Conservation (phyloP, 768 basidiomycete genomes). For the Tephrocybe rancida region DNA sequence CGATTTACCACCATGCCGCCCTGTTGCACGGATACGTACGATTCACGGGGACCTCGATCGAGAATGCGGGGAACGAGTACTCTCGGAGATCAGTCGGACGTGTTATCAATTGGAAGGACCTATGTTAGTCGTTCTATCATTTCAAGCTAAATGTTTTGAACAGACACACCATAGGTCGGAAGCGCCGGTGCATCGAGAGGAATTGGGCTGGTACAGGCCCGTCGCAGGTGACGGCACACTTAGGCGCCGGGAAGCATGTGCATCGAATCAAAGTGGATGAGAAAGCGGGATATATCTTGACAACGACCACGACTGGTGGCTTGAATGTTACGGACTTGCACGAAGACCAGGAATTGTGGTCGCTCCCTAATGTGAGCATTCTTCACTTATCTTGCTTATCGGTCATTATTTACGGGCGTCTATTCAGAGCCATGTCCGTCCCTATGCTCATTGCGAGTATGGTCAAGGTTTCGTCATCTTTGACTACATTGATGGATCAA, state of each 20-base stretch:
- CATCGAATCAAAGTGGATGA: conserved; percentile 83
- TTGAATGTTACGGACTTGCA: conserved; percentile 59
- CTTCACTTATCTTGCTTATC: not conserved
- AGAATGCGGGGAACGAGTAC: conserved; percentile 31
- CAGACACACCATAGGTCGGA: conserved; percentile 37
- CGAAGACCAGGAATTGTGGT: conserved; percentile 57
- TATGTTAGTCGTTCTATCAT: conserved; percentile 47
- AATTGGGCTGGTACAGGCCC: conserved; percentile 60
- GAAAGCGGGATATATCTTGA: conserved; percentile 56
- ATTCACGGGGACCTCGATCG: conserved; percentile 25
- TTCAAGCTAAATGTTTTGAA: not conserved
- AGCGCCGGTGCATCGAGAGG: conserved; percentile 43
- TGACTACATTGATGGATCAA: conserved; percentile 54
- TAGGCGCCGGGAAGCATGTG: conserved; percentile 38
- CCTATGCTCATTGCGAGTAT: conserved; percentile 74
- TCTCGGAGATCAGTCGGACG: conserved; percentile 37
- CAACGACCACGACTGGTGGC: conserved; percentile 57
- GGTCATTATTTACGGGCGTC: conserved; percentile 2
- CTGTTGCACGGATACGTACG: conserved; percentile 48
- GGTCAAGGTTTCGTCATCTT: conserved; percentile 71
- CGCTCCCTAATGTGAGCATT: conserved; percentile 50
- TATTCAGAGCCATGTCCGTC: conserved; percentile 49
- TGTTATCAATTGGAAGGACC: conserved; percentile 54
- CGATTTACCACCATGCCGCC: conserved; percentile 63
- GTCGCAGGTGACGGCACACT: conserved; percentile 37